A percentile compares a stretch with the other conserved stretches of the same genome.
phyloP scores from a whole-genome alignment of 1,284 basidiomycete genomes.

The Somion occarium region DNA sequence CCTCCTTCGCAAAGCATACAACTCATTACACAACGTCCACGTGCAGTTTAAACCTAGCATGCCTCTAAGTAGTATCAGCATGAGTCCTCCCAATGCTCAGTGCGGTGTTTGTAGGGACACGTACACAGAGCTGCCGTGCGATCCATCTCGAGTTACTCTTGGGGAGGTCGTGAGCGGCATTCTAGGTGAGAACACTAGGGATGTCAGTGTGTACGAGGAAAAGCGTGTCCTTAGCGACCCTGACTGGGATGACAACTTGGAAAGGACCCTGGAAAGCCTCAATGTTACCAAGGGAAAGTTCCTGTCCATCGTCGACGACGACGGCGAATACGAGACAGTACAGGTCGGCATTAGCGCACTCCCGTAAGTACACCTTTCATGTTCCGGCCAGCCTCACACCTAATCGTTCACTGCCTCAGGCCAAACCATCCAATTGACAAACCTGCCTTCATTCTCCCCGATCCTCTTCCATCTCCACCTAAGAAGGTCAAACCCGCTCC shows the following conservation, averaged over 20 bases:
- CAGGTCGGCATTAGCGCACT: slow-evolving; percentile 66
- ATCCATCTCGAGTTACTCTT: slow-evolving; percentile 61
- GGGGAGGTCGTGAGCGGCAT: slow-evolving; percentile 70
- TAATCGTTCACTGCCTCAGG: slow-evolving; percentile 25
- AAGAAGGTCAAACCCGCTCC: slow-evolving; percentile 39
- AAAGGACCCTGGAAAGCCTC: slow-evolving; percentile 68
- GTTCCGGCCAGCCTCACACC: slow-evolving; percentile 5
- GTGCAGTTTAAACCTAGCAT: slow-evolving; percentile 72
- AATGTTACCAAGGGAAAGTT: slow-evolving; percentile 75
- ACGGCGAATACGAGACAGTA: slow-evolving; percentile 72
- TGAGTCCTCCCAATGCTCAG: slow-evolving; percentile 61
- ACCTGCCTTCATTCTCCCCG: slow-evolving; percentile 54
- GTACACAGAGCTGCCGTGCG: slow-evolving; percentile 73
- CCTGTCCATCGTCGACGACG: slow-evolving; percentile 84
- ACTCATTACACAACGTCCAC: slow-evolving; percentile 62
- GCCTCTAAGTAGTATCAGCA: slow-evolving; percentile 64
- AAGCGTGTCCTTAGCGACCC: slow-evolving; percentile 80
- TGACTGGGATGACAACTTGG: slow-evolving; percentile 85
- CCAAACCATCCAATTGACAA: slow-evolving; percentile 46
- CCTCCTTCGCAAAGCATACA: slow-evolving; percentile 64
- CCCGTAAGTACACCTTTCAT: slow-evolving; percentile 53
- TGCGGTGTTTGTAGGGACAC: slow-evolving; percentile 88
- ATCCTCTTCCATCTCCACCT: slow-evolving; percentile 52
- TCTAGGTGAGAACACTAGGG: slow-evolving; percentile 49
- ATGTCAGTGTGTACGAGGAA: slow-evolving; percentile 86